phyloP scores from a whole-genome alignment of 2,329 filamentous ascomycete genomes.

The Calycina herbarum region DNA sequence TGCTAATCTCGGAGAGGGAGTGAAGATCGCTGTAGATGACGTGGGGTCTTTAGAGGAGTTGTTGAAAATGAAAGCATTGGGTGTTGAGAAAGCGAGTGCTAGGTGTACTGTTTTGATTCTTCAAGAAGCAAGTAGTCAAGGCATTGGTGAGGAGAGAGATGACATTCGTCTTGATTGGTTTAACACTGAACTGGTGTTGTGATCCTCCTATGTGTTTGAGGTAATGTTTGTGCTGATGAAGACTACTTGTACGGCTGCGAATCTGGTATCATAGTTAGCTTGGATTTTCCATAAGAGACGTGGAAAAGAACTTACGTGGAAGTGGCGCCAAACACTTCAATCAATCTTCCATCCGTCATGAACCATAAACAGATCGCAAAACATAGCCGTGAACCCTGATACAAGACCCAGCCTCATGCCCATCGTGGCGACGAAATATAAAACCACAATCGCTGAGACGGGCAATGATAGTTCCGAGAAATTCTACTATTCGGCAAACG shows the following conservation, averaged over 20 bases:
- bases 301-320: slow-evolving; percentile 28
- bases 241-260: slow-evolving; percentile 18
- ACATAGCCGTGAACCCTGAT: slow-evolving; percentile 32
- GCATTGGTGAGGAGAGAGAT: no score
- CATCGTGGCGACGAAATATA: slow-evolving; percentile 33
- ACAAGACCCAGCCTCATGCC: slow-evolving; percentile 28
- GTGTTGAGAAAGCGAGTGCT: no score
- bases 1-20: no score
- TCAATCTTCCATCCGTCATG: slow-evolving; percentile 31
- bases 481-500: slow-evolving; percentile 17
- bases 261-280: not conserved
- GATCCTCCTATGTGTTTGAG: no score
- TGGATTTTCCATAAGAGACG: not conserved
- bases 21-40: no score
- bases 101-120: no score
- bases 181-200: no score
- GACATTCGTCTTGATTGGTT: no score
- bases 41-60: no score
- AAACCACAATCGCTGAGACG: slow-evolving; percentile 31
- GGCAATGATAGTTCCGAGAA: slow-evolving; percentile 30
- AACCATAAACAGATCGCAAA: slow-evolving; percentile 29
- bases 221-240: slow-evolving; percentile 9
- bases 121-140: no score
- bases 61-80: no score
- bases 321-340: slow-evolving; percentile 37